Base-by-base conservation (phyloP, 495 filamentous ascomycete species). In the Letharia lupina region DNA sequence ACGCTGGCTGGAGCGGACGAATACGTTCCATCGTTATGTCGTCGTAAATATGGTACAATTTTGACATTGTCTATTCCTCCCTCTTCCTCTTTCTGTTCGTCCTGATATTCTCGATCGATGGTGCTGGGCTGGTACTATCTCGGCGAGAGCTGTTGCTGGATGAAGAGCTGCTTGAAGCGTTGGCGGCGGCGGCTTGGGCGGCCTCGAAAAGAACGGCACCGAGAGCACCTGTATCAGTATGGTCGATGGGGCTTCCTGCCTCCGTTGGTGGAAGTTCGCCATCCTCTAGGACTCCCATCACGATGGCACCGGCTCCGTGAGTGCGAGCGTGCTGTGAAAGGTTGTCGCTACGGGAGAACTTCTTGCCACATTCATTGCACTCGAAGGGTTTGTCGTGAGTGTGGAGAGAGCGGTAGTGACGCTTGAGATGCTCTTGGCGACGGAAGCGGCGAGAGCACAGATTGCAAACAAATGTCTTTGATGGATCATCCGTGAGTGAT, bases 311-410 rank as follows among this genome's bases (percentile, higher is more conserved):
- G 61, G 86, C 86, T 57, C 91, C 95, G 71, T 99, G 95, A 18
- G 94, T 99, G 60, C 95, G 87, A 59, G 94, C 87, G 73, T 99
- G 95, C 77, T 99, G 95, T 41, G 91, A 88, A 33, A 99, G 84
- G 79, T 99, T 99, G 77, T 99, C 95, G 71, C 89, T 93, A 65
- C 95, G 89, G 2, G 94, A 98, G 81, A 98, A 99, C 81, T 96
- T 96, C 86, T 99, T 99, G 66, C 94, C 93, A 71, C 95, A 99
- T 78, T 98, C 93, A 66, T 85, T 79, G 79, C 95, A 99, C 76
- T 96, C 91, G 75, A 98, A 98, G 10, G 95, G 95, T 86, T 99
- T 99, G 67, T 98, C 94, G 70, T 95, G 87, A 3, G 95, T 99
- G 81, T 98, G 95, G 54, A 99, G 90, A 48, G 95, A 98, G 57